Evolutionary conservation across 768 basidiomycete genomes (phyloP).

Genomic region (Punctularia strigosozonata): DNA sequence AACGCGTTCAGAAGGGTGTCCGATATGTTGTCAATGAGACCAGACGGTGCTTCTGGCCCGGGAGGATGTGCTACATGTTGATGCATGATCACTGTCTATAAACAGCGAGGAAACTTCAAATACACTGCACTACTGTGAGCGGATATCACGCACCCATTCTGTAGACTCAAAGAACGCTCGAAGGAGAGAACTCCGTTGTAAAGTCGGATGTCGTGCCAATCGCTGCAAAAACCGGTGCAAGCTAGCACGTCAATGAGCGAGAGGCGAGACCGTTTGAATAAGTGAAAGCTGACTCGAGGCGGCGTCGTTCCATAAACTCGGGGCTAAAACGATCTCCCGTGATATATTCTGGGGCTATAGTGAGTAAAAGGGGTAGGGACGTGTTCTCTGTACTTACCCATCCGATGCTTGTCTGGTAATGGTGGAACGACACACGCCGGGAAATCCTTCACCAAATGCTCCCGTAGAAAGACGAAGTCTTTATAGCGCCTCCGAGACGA

Average conservation of each 20-base stretch:
- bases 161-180: conserved; percentile 92
- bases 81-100: conserved; percentile 92
- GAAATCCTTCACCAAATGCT: conserved; percentile 83
- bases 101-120: conserved; percentile 3
- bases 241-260: conserved; percentile 27
- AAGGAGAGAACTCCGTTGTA: conserved; percentile 85
- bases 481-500: conserved; percentile 84
- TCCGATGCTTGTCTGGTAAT: conserved; percentile 89
- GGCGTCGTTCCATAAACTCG: conserved; percentile 91
- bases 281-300: conserved; percentile 56
- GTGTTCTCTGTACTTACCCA: conserved; percentile 47
- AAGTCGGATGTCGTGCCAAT: conserved; percentile 84
- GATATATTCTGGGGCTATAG: conserved; percentile 63
- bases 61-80: conserved; percentile 91
- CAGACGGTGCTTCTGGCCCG: conserved; percentile 62
- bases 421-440: conserved; percentile 97
- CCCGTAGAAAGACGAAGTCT: conserved; percentile 90
- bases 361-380: background rate
- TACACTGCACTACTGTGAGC: conserved; percentile 3
- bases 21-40: conserved; percentile 89
- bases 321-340: conserved; percentile 96
- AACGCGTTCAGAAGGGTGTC: conserved; percentile 97
- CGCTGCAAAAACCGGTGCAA: conserved; percentile 89
- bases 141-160: conserved; percentile 74
- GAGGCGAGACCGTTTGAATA: conserved; percentile 3